Base-by-base conservation (phyloP, 345 rosid species). In the Limnanthes douglasii region DNA sequence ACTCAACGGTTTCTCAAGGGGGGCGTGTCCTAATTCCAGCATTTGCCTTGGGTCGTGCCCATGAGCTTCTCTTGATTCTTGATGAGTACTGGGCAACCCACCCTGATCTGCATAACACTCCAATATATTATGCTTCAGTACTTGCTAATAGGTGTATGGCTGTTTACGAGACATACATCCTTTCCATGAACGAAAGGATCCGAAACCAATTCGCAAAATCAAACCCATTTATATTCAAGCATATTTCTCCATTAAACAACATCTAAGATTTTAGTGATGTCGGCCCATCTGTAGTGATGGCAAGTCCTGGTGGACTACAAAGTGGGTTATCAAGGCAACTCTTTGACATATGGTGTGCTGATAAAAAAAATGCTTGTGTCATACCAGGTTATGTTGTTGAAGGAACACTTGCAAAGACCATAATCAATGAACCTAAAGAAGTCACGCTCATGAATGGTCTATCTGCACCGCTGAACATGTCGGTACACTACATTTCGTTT, bases 141-240 rank as follows among this genome's bases (percentile, higher is more conserved):
- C 86, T 88, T 30, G 97, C 97, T 8, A 83, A 83, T 41, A 88
- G 70, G 70, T 83, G 97, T 33, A 88, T 88, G 93, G 62, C 93
- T 0, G 97, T 88, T 31, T 88, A 88, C 58, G 93, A 88, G 53
- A 88, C 97, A 15, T 88, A 88, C 60, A 88, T 88, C 28, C 69
- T 73, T 39, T 75, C 97, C 44, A 88, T 88, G 97, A 88, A 88
- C 18, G 93, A 83, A 56, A 78, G 86, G 60, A 76, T 88, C 42
- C 74, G 84, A 15, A 78, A 66, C 54, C 97, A 88, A 67, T 88
- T 82, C 58, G 95, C 93, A 5, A 71, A 54, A 33, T 73, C 97
- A 36, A 88, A 88, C 39, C 95, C 97, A 6, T 88, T 88, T 50
- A 74, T 78, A 46, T 88, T 88, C 70, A 88, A 88, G 66, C 80